Base-by-base conservation (phyloP, 2,329 filamentous ascomycete species). In the Lecanosticta acicola region DNA sequence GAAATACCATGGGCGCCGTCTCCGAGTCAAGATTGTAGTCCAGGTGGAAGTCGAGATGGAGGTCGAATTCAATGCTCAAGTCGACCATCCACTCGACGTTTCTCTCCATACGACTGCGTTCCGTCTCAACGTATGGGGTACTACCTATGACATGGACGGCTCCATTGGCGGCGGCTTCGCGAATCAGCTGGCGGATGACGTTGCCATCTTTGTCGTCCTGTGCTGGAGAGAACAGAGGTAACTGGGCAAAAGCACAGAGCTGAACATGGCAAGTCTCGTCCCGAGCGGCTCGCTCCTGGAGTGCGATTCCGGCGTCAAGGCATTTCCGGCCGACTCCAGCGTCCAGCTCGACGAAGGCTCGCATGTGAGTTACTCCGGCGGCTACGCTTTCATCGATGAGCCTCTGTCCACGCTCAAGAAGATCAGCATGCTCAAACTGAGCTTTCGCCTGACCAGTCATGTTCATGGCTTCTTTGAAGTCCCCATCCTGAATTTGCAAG, bases 291-390 rank as follows among this genome's bases (percentile, higher is more conserved):
- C 47, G 34, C 17, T 45, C 19, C 62, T 81, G 81, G 38, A 87
- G 68, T 24, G 65, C 66, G 19, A 81, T 59, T 0, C 79, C 83
- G 2, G 76, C 77, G 33, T 76, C 68, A 3, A 84, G 63, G 54
- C 79, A 83, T 48, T 73, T 77, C 45, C 75, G 64, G 3, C 70
- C 67, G 1, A 85, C 81, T 7, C 77, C 74, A 34, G 74, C 72
- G 61, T 87, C 84, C 1, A 87, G 72, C 64, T 87, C 84, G 39
- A 86, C 81, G 59, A 87, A 87, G 1, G 81, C 80, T 50, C 84
- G 74, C 71, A 85, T 80, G 16, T 78, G 75, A 0, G 83, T 85
- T 2, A 87, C 84, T 3, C 83, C 83, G 26, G 79, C 74, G 1
- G 67, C 64, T 40, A 81, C 74, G 48, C 81, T 84, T 46, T 84